phyloP scores from a whole-genome alignment of 495 filamentous ascomycete species.

The Pyrenula aspistea region DNA sequence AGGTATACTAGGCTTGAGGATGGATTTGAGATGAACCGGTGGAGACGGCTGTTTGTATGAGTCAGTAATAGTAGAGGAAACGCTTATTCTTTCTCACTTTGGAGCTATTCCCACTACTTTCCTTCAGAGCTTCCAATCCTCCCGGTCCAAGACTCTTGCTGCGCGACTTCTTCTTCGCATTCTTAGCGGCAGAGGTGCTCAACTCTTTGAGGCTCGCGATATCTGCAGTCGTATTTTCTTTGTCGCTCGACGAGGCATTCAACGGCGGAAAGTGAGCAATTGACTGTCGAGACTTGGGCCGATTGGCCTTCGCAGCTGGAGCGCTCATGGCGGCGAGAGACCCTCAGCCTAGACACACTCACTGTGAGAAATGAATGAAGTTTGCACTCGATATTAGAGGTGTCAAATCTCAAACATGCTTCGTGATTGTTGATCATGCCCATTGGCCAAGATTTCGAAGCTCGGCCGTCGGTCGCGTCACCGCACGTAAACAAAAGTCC shows the following conservation, averaged over 20 bases:
- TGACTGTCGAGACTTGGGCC: constrained; percentile 60
- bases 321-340: neutral
- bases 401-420: neutral
- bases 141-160: constrained; percentile 95
- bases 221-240: constrained; percentile 64
- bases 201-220: constrained; percentile 24
- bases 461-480: neutral
- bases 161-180: constrained; percentile 59
- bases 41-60: constrained; percentile 34
- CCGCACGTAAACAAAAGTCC: neutral
- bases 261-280: constrained; percentile 54
- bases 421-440: neutral
- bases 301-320: constrained; percentile 9
- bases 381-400: no score
- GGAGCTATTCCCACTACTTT: constrained; percentile 66
- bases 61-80: neutral
- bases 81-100: constrained; percentile 41
- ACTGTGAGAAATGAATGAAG: no score
- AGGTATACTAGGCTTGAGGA: constrained; percentile 74
- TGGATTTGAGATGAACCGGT: constrained; percentile 55
- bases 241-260: constrained; percentile 34
- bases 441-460: neutral
- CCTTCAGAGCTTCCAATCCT: constrained; percentile 69
- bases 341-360: neutral
- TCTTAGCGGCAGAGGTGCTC: constrained; percentile 23